Conservation (phyloP, 2,329 filamentous ascomycete species). For the Paracoccidioides lutzii region DNA sequence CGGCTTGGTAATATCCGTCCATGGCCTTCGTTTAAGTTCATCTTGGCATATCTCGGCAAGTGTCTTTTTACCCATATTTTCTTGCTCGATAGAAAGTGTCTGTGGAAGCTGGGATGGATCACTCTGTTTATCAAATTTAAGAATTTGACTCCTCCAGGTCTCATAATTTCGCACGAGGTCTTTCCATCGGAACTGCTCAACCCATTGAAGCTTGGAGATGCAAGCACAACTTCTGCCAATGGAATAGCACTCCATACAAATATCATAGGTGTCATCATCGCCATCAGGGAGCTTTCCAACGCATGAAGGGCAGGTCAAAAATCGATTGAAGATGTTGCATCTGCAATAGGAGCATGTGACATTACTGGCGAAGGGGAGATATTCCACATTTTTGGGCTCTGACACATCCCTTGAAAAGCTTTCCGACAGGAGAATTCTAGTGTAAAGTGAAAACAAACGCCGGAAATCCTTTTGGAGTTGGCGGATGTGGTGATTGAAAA, state of each 20-base stretch:
- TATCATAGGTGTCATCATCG: conserved; percentile 77
- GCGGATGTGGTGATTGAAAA: conserved; percentile 43
- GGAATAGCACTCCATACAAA: conserved; percentile 97
- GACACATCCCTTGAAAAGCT: conserved; percentile 56
- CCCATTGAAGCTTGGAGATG: conserved; percentile 74
- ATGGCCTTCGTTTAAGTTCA: conserved; percentile 66
- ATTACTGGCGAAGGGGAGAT: conserved; percentile 72
- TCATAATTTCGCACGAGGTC: conserved; percentile 69
- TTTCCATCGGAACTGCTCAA: conserved; percentile 82
- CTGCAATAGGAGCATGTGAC: conserved; percentile 93
- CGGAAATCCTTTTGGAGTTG: conserved; percentile 76
- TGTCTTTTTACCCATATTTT: conserved; percentile 58
- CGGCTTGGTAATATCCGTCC: conserved; percentile 63
- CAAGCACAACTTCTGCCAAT: conserved; percentile 92
- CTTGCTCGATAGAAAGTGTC: conserved; percentile 52
- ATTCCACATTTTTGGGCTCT: conserved; percentile 58
- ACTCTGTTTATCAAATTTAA: conserved; percentile 56
- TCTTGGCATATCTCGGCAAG: conserved; percentile 91
- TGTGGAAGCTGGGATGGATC: conserved; percentile 52
- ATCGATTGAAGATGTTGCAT: conserved; percentile 93
- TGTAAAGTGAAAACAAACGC: conserved; percentile 64
- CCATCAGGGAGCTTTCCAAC: conserved; percentile 52
- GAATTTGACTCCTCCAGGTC: conserved; percentile 64
- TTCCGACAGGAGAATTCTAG: conserved; percentile 68
- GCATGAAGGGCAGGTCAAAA: conserved; percentile 82